Conservation (phyloP, 768 basidiomycete genomes). For the Termitomyces bulborhizus region DNA sequence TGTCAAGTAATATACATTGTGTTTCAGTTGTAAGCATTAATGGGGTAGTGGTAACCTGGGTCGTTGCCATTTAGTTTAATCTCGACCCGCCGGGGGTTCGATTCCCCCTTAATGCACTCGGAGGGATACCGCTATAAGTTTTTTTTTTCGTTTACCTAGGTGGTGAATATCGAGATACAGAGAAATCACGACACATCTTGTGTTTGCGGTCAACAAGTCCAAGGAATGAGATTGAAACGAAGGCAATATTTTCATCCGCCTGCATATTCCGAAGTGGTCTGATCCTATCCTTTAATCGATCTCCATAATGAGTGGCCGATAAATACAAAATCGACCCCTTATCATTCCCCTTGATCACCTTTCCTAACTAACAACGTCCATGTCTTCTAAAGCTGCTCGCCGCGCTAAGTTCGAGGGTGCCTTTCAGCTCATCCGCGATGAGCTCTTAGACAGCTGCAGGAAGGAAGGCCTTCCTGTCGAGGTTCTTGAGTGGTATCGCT, state of each 20-base stretch:
- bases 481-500: slow-evolving; percentile 78
- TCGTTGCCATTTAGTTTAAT: background rate
- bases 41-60: slow-evolving; percentile 3
- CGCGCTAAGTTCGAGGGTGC: slow-evolving; percentile 66
- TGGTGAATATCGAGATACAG: too few species aligned
- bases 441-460: slow-evolving; percentile 65
- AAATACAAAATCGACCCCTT: background rate
- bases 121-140: too few species aligned
- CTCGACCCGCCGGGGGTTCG: slow-evolving; percentile 85
- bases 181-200: too few species aligned
- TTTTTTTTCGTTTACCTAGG: too few species aligned
- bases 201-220: too few species aligned
- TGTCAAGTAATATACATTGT: too few species aligned
- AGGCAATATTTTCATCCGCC: too few species aligned
- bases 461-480: slow-evolving; percentile 77
- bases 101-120: slow-evolving; percentile 72
- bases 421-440: slow-evolving; percentile 67
- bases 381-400: slow-evolving; percentile 22
- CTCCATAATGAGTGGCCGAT: background rate
- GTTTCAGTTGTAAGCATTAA: background rate
- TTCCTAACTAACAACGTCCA: slow-evolving; percentile 1
- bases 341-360: background rate
- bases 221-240: too few species aligned
- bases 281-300: background rate
- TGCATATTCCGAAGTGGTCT: background rate